Evolutionary conservation across 2,329 filamentous ascomycete genomes (phyloP).

Genomic region (Botryotinia calthae): DNA sequence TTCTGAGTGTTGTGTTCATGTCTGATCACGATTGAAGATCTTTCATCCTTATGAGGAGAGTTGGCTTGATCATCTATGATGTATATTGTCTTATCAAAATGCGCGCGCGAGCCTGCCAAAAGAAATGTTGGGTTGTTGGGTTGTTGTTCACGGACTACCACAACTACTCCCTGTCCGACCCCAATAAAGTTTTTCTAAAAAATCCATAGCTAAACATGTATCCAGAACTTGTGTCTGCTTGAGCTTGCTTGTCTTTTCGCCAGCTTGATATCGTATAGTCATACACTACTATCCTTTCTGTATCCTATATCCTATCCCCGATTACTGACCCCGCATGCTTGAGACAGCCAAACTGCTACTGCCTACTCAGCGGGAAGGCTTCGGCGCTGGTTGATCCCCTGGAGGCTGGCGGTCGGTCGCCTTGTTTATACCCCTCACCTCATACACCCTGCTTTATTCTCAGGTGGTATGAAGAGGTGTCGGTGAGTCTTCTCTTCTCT

Average conservation of each 20-base stretch:
- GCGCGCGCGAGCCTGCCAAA: neutral
- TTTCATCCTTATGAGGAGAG: neutral
- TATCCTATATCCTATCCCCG: neutral
- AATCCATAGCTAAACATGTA: neutral
- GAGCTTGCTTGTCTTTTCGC: neutral
- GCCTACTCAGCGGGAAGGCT: neutral
- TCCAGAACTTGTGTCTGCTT: neutral
- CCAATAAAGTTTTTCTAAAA: neutral
- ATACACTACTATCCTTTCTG: neutral
- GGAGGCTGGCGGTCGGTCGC: neutral
- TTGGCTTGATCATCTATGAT: neutral
- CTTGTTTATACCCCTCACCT: neutral
- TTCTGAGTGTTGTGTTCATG: neutral
- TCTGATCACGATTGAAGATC: neutral
- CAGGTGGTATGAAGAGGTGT: neutral
- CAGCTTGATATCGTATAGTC: slow-evolving; percentile 7
- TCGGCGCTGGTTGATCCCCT: neutral
- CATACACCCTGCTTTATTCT: neutral
- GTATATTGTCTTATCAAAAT: neutral
- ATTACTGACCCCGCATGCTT: neutral
- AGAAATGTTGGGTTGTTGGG: neutral
- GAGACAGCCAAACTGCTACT: neutral
- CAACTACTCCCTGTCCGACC: neutral
- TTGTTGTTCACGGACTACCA: neutral
- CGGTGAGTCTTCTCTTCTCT: neutral